Base-by-base conservation (phyloP, 805 yeast genomes). In the Myxozyma melibiosi region DNA sequence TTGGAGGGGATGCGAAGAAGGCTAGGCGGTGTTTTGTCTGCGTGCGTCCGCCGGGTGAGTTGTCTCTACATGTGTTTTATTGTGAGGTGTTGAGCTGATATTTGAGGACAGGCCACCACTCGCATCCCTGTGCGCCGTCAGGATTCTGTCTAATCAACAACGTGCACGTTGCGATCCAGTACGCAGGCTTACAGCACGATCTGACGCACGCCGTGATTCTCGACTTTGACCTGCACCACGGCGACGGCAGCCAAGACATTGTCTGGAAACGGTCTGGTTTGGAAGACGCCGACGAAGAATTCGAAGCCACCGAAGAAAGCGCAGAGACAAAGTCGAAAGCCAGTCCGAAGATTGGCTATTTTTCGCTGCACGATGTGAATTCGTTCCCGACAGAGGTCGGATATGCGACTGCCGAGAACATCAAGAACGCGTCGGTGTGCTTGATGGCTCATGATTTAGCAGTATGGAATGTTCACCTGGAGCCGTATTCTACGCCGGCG, bases 21-120 rank as follows among this genome's bases (percentile, higher is more conserved):
- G 24, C 24, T 14, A 49, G 34, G 20, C 46, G 62, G 20, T 55
- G 61, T 30, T 61, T 55, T 54, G 55, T 58, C 14, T 35, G 57
- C 14, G 35, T 60, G 8, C 57, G 65, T 9, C 65, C 65, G 1
- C 65, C 65, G 1, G 63, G 61, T 57, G 43, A 6, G 58, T 37
- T 25, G n/a, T 14, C 6, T 4, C 11, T 16, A 5, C 30, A n/a
- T 24, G 7, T 13, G n/a, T 76, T 70, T 70, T 13, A n/a, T n/a
- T n/a, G n/a, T n/a, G n/a, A n/a, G n/a, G 73, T 27, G 87, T 87
- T 71, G 84, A 84, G 0, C 83, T 84, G 0, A 80, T 87, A 40
- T 75, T 94, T 48, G 94, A 31, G 94, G 1, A 94, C 95, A 0
- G 96, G 96, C 2, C 96, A 88, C 68, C 96, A 88, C 70, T 84